Percentiles rank a stretch among this genome's conserved stretches.
Evolutionary conservation across 306 rosid genomes (phyloP).

Genomic region (Ormosia emarginata): DNA sequence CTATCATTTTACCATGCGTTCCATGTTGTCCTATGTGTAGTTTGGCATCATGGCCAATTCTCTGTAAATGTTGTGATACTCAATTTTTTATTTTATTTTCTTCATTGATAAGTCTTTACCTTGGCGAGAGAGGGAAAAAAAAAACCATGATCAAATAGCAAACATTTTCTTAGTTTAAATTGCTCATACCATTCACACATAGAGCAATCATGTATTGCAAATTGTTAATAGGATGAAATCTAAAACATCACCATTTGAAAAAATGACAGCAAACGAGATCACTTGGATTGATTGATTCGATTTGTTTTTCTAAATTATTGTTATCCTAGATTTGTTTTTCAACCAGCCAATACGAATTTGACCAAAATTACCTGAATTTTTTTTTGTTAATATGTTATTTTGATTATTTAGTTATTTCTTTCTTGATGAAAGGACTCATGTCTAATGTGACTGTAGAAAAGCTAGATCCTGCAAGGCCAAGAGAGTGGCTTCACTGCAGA

Average conservation of each 20-base stretch:
- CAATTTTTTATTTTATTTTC: background rate
- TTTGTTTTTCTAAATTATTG: background rate
- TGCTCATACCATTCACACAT: background rate
- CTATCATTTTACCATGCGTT: background rate
- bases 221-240: background rate
- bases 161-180: background rate
- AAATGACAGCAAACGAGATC: background rate
- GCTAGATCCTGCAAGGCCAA: background rate
- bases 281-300: background rate
- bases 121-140: background rate
- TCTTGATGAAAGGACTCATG: background rate
- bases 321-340: background rate
- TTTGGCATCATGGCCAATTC: slow-evolving; percentile 2
- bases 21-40: background rate
- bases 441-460: background rate
- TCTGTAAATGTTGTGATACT: background rate
- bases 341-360: background rate
- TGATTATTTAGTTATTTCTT: background rate
- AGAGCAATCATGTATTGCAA: background rate
- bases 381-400: background rate
- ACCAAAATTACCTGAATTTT: background rate
- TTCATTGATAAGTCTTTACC: background rate
- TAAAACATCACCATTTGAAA: background rate
- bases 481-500: background rate
- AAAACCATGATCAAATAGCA: background rate